phyloP scores from a whole-genome alignment of 1,284 basidiomycete species.

The Sporisorium graminicola region DNA sequence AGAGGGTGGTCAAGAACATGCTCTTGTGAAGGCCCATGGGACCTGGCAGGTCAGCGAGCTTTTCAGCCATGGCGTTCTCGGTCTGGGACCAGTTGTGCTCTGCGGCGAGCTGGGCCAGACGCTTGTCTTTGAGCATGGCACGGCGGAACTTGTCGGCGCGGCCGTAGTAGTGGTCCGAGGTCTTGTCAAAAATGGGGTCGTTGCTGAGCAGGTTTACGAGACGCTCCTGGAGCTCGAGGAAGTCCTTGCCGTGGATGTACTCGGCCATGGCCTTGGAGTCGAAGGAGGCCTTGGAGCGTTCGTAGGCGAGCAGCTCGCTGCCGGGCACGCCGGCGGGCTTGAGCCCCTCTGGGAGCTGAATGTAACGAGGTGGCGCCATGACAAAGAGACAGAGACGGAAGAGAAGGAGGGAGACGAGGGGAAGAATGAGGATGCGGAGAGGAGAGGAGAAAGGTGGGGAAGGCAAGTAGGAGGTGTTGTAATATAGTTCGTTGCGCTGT shows the following conservation, averaged over 20 bases:
- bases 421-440: neutral
- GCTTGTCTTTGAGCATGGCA: slow-evolving; percentile 69
- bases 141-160: slow-evolving; percentile 67
- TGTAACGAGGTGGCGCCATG: slow-evolving; percentile 50
- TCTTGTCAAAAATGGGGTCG: slow-evolving; percentile 78
- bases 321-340: slow-evolving; percentile 62
- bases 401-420: neutral
- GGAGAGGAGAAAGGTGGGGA: neutral
- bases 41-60: slow-evolving; percentile 60
- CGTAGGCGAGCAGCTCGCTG: slow-evolving; percentile 57
- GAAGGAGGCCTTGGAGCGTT: slow-evolving; percentile 63
- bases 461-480: neutral
- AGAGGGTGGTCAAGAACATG: slow-evolving; percentile 66
- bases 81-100: slow-evolving; percentile 70
- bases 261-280: slow-evolving; percentile 58
- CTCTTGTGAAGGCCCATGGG: slow-evolving; percentile 62
- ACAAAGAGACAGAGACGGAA: neutral
- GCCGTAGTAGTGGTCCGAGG: slow-evolving; percentile 72
- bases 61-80: slow-evolving; percentile 51
- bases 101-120: slow-evolving; percentile 65
- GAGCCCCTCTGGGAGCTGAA: slow-evolving; percentile 55
- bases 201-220: slow-evolving; percentile 74
- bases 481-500: too few species aligned
- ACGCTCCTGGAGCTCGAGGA: slow-evolving; percentile 70
- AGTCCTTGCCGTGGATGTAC: slow-evolving; percentile 62